Conservation (phyloP, 176 grass and related monocot species). For the Poa pratensis region DNA sequence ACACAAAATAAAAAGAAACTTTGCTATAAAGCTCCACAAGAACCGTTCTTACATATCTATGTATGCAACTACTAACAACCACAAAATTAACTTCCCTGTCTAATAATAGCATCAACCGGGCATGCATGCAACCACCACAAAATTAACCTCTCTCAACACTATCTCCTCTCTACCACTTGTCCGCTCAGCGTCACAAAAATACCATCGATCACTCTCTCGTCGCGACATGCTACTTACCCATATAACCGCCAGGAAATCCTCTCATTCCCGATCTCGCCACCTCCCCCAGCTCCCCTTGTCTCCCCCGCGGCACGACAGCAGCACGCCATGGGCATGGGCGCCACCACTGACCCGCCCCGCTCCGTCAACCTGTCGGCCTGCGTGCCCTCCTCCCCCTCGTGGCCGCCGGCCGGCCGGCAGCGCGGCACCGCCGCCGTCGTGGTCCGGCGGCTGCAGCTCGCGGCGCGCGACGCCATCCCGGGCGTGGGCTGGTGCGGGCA, state of each 20-base stretch:
- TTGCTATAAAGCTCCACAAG: constrained; percentile 9
- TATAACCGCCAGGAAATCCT: constrained; percentile 23
- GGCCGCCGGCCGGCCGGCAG: constrained; percentile 32
- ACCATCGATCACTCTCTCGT: neutral
- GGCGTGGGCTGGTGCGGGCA: constrained; percentile 51
- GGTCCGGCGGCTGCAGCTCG: constrained; percentile 61
- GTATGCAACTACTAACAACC: constrained; percentile 12
- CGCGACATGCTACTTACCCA: neutral
- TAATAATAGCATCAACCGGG: neutral
- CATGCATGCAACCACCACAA: constrained; percentile 2
- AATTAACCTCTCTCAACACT: neutral
- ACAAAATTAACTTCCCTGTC: neutral
- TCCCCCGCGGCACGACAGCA: neutral
- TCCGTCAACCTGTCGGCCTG: constrained; percentile 43
- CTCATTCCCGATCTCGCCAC: neutral
- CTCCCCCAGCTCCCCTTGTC: neutral
- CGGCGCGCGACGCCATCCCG: constrained; percentile 44
- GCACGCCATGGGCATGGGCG: constrained; percentile 45
- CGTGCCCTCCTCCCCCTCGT: constrained; percentile 58
- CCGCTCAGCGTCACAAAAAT: neutral
- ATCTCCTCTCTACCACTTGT: neutral
- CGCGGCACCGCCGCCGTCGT: constrained; percentile 38
- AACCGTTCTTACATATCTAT: neutral
- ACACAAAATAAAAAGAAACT: neutral
- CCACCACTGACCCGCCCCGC: constrained; percentile 40